Evolutionary conservation across 805 yeast species (phyloP).

Genomic region (Monosporozyma aquatica): DNA sequence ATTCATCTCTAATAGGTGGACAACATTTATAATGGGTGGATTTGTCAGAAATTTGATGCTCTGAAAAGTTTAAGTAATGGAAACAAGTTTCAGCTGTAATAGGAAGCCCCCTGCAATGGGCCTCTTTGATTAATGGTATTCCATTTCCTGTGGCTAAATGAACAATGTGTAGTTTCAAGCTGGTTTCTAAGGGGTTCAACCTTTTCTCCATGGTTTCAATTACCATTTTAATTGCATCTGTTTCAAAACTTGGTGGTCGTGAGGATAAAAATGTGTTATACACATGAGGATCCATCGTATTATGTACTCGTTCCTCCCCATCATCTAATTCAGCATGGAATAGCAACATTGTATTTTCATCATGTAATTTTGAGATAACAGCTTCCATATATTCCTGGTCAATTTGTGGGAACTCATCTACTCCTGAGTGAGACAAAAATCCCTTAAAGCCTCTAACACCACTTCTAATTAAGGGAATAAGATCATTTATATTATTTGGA

Average conservation of each 20-base stretch:
- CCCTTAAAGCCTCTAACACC: slow-evolving; percentile 96
- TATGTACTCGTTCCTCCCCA: slow-evolving; percentile 22
- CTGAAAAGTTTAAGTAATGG: slow-evolving; percentile 72
- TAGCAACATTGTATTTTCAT: slow-evolving; percentile 63
- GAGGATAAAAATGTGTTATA: slow-evolving; percentile 72
- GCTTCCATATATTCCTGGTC: slow-evolving; percentile 50
- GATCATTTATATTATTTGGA: slow-evolving; percentile 63
- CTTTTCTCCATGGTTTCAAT: slow-evolving; percentile 45
- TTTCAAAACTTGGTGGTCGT: slow-evolving; percentile 82
- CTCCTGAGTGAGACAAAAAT: slow-evolving; percentile 89
- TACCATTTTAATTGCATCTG: slow-evolving; percentile 70
- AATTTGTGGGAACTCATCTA: slow-evolving; percentile 87
- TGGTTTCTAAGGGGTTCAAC: slow-evolving; percentile 27
- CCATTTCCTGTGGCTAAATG: slow-evolving; percentile 85
- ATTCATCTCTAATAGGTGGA: slow-evolving; percentile 80
- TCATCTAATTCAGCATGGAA: slow-evolving; percentile 91
- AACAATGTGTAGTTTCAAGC: slow-evolving; percentile 77
- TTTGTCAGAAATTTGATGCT: slow-evolving; percentile 69
- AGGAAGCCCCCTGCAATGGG: slow-evolving; percentile 50
- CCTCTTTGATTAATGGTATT: slow-evolving; percentile 59
- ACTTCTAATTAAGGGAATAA: slow-evolving; percentile 65
- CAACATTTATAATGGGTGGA: slow-evolving; percentile 87
- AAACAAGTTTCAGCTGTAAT: slow-evolving; percentile 89
- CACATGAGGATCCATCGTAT: slow-evolving; percentile 45
- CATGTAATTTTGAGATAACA: slow-evolving; percentile 59